Percentiles rank a stretch among this genome's conserved stretches.
Evolutionary conservation across 1,284 basidiomycete genomes (phyloP).

Genomic region (Austropuccinia psidii): DNA sequence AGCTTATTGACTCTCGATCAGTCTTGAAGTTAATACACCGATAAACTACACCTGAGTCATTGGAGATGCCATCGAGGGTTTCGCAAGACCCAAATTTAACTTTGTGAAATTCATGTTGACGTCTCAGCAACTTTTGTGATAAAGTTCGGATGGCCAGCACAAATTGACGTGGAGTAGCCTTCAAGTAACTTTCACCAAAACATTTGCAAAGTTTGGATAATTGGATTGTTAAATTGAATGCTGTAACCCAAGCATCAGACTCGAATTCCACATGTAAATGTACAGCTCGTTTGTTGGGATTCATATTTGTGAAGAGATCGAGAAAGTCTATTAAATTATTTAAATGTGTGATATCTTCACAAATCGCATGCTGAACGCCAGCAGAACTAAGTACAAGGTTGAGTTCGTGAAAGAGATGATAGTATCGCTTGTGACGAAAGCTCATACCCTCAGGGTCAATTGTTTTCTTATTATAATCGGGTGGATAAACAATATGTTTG

Average conservation of each 20-base stretch:
- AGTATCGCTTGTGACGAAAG: slow-evolving; percentile 84
- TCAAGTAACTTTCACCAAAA: slow-evolving; percentile 69
- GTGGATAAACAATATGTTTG: slow-evolving; percentile 56
- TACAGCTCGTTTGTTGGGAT: slow-evolving; percentile 74
- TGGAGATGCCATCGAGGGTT: slow-evolving; percentile 50
- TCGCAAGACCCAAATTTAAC: slow-evolving; percentile 61
- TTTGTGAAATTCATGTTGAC: slow-evolving; percentile 56
- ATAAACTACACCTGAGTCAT: slow-evolving; percentile 39
- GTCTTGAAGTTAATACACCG: slow-evolving; percentile 40
- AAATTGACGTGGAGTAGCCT: slow-evolving; percentile 57
- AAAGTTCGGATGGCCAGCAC: slow-evolving; percentile 63
- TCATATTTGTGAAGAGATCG: slow-evolving; percentile 80
- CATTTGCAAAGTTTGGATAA: slow-evolving; percentile 77
- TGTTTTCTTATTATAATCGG: slow-evolving; percentile 41
- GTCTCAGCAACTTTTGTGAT: slow-evolving; percentile 48
- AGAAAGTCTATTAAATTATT: slow-evolving; percentile 59
- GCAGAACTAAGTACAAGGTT: slow-evolving; percentile 42
- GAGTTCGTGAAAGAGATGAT: slow-evolving; percentile 44
- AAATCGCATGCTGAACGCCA: slow-evolving; percentile 39
- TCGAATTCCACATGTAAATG: slow-evolving; percentile 84
- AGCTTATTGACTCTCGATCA: slow-evolving; percentile 65
- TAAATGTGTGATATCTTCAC: slow-evolving; percentile 57
- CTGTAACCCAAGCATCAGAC: slow-evolving; percentile 84
- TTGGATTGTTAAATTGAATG: slow-evolving; percentile 83
- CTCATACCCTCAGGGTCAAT: slow-evolving; percentile 73